Evolutionary conservation across 176 grass and related monocot species (phyloP), one percentile per base, ranked within the genome.

Genomic region (Echinochloa phyllopogon): DNA sequence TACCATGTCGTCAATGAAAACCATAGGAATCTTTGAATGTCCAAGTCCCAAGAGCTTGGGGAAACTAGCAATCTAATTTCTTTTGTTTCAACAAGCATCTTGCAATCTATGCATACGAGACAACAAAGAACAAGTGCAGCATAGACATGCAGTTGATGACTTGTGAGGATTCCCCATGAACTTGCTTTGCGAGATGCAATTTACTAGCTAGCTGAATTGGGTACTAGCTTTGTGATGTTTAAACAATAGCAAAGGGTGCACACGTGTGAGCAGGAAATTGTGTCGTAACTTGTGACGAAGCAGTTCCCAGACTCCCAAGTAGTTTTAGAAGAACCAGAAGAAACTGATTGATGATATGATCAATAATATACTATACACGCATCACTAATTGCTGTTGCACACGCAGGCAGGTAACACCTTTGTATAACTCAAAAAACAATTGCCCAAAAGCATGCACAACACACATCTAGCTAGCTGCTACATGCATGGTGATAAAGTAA

Each of bases 1-100:
- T 72, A 70, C 24, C 74, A 82, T 91, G 78, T 79, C 64, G 49
- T 84, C 70, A 88, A 78, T 80, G 83, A 58, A 87, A 72, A 86
- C 69, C 29, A 64, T 80, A 89, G 76, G 84, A 89, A 89, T 96
- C 74, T 89, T 87, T 93, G 82, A 89, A 81, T 76, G 81, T 76
- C 78, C 87, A 89, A 83, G 82, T 91, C 57, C 84, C 94, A 86
- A 96, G 48, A 88, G 61, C 81, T 71, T 86, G 41, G 62, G 75
- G 41, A 92, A 74, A 86, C 79, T 78, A 86, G 78, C 45, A 68
- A 25, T 24, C 2, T 74, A 53, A 4, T 89, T 76, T 76, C 82
- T 84, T 91, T 84, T 85, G 42, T 85, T 79, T 72, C 39, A 53
- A 84, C 74, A 61, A 85, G 50, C 60, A 52, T 76, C 72, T 76